These are phyloP conservation scores for Pseudogymnoascus sp. DNA, from an alignment of 2,329 filamentous ascomycete genomes.

Conservation along the genomic window DNA sequence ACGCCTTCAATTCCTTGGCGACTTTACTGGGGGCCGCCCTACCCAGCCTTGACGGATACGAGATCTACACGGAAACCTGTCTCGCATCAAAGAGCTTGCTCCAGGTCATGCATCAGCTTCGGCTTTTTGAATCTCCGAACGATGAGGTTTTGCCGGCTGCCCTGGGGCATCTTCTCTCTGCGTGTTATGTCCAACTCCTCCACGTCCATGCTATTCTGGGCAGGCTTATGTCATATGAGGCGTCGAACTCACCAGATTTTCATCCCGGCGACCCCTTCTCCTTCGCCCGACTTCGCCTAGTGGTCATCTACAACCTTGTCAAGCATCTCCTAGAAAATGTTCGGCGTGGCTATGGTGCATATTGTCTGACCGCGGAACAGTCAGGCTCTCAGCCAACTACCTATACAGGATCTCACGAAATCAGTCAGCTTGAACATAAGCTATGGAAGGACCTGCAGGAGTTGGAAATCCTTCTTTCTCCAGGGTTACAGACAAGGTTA, in stretches of 20 bases:
- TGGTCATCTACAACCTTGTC: constrained; percentile 11
- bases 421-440: constrained; percentile 12
- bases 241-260: constrained; percentile 10
- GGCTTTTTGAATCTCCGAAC: constrained; percentile 9
- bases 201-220: constrained; percentile 9
- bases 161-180: constrained; percentile 10
- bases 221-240: constrained; percentile 11
- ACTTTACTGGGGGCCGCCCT: constrained; percentile 8
- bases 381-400: neutral
- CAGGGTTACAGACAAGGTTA: constrained; percentile 1
- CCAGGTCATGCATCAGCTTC: constrained; percentile 11
- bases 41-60: constrained; percentile 8
- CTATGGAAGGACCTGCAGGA: constrained; percentile 11
- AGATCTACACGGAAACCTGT: constrained; percentile 11
- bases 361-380: constrained; percentile 8
- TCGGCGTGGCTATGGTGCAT: constrained; percentile 10
- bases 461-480: constrained; percentile 11
- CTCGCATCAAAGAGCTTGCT: constrained; percentile 12
- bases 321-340: constrained; percentile 10
- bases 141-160: constrained; percentile 11
- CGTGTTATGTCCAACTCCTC: constrained; percentile 11
- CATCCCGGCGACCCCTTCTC: constrained; percentile 11
- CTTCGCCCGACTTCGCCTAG: constrained; percentile 6
- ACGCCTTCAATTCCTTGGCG: constrained; percentile 12
- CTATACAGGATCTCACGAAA: constrained; percentile 2